Base-by-base conservation (phyloP, 1,139 yeast genomes). In the Debaryomyces psychrophilus region DNA sequence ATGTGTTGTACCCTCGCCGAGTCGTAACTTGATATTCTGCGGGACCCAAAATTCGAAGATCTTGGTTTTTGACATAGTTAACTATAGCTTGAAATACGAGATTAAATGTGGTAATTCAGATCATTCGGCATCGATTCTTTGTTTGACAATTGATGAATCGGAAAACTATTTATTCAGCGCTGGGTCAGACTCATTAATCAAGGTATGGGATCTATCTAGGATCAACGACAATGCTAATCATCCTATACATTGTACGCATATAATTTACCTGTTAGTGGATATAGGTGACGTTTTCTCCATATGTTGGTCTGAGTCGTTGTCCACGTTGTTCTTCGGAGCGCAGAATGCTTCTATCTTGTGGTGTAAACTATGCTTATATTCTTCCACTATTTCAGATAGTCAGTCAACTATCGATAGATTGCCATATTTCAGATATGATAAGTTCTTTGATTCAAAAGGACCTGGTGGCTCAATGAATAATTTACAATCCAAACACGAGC, bases 11-110 rank as follows among this genome's bases (percentile, higher is more conserved):
- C 79, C 87, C 7, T 82, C 86, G 26, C 85, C 87, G 0, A 64
- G 65, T 26, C 77, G 77, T 47, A 73, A 79, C 36, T 68, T 84
- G 36, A 59, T 93, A 14, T 87, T 87, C 61, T 95, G 96, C 48
- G 99, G 99, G n/a, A 89, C 97, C 1, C 96, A 92, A 57, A 88
- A 87, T 57, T 88, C 95, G n/a, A 81, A 81, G 56, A 86, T 93
- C 42, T 66, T 89, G 35, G 83, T 89, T 1, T 85, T 79, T 58
- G 92, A 89, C 57, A 69, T 87, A 50, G 66, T 67, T n/a, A 82
- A 86, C 1, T 92, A 79, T 61, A 82, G 83, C 40, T 62, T 76
- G 49, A 73, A 71, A 44, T 69, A 67, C 34, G 72, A 71, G 28
- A 64, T 69, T 22, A 50, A 60, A 38, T 54, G 65, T 37, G 66